Evolutionary conservation across 495 filamentous ascomycete species (phyloP), one percentile per base, ranked within the genome.

Genomic region (Aspergillus sclerotiicarbonarius): DNA sequence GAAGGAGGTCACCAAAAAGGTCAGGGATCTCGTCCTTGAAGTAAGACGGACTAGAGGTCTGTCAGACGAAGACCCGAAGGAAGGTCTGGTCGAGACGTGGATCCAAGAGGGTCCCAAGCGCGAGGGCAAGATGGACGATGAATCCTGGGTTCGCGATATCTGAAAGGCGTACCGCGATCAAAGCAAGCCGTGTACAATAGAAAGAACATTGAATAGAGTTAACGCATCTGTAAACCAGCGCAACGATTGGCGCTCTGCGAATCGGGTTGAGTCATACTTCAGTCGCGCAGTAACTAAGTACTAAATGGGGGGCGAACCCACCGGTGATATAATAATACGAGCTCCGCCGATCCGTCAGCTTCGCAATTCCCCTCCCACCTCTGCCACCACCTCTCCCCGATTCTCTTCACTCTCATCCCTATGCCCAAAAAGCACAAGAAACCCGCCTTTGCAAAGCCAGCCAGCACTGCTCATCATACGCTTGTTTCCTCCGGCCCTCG

Each of bases 21-120:
- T 98, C 20, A 76, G 94, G 32, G 81, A 86, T 45, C 87, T 91
- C 62, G 89, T 98, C 0, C 63, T 93, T 21, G 89, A 90, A 57
- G 81, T 98, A 8, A 76, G 93, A 60, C 77, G 79, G 53, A 75
- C 78, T 29, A 68, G 88, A 54, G 92, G 89, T 1, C 85, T 86
- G 33, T 79, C 86, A 0, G 92, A 96, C 53, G 90, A 96, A 59
- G 90, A 96, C 69, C 83, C 85, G 0, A 86, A 87, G 65, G 79
- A 77, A 0, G 79, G 82, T 7, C 71, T 84, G 18, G 84, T 80
- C 15, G 87, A 89, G 66, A 89, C 85, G 2, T 90, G 84, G 74
- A 70, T 71, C 15, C 67, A 70, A 50, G 86, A 85, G 55, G 82
- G 83, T 3, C 70, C 67, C 1, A 77, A 76, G 64, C 69, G 76